Conservation (phyloP, 768 basidiomycete species). For the Tephrocybe sp. region DNA sequence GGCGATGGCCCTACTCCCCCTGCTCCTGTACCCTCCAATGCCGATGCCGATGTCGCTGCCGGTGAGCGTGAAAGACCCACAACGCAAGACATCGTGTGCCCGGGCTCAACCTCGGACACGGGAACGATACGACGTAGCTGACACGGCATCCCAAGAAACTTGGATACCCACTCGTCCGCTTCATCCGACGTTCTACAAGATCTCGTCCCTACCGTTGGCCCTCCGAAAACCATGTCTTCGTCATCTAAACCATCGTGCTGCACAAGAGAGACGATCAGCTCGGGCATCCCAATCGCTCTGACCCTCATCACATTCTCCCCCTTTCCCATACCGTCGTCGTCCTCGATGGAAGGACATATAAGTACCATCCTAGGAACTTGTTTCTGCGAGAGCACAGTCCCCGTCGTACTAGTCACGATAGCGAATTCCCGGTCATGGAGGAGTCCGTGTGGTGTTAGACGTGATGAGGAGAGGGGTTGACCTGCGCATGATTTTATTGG, state of each 20-base stretch:
- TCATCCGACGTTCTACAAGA: slow-evolving; percentile 4
- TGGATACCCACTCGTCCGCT: slow-evolving; percentile 15
- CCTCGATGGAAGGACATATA: slow-evolving; percentile 12
- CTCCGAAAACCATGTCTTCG: not conserved
- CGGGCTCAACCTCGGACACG: no score
- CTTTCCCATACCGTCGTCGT: not conserved
- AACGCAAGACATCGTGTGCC: no score
- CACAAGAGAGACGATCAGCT: slow-evolving; percentile 1
- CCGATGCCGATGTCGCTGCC: no score
- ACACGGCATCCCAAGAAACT: slow-evolving; percentile 12
- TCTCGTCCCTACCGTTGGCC: not conserved
- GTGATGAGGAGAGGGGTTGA: slow-evolving; percentile 4
- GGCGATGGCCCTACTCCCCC: no score
- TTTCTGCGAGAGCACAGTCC: slow-evolving; percentile 14
- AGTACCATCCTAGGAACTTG: slow-evolving; percentile 15
- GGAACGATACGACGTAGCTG: slow-evolving; percentile 9
- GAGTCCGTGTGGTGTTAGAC: slow-evolving; percentile 8
- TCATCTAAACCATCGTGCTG: no score
- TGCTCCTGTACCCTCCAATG: no score
- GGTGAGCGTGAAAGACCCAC: no score
- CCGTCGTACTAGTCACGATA: slow-evolving; percentile 8
- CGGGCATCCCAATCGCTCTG: slow-evolving; percentile 11
- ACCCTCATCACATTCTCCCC: slow-evolving; percentile 5
- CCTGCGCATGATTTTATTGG: slow-evolving; percentile 17
- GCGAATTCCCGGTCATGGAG: slow-evolving; percentile 14